phyloP scores from a whole-genome alignment of 1,284 basidiomycete genomes.

The Boletus coffeatus region DNA sequence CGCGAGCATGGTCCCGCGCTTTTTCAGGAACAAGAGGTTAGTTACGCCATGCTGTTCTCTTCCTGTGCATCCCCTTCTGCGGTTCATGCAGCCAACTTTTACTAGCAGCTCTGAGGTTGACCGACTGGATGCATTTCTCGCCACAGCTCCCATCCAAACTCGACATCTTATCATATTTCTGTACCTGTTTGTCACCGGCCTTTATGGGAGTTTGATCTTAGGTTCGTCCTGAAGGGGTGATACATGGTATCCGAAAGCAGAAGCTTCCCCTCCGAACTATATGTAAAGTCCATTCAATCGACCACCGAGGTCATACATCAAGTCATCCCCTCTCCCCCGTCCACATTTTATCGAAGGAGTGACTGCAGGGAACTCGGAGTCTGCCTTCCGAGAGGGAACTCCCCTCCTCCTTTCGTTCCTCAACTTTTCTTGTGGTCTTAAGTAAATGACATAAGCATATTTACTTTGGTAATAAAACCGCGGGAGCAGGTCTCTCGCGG shows the following conservation, averaged over 20 bases:
- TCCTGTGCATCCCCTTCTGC: slow-evolving; percentile 7
- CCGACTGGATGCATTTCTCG: neutral
- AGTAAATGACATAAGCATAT: no score
- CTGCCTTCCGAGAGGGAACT: neutral
- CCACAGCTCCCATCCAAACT: neutral
- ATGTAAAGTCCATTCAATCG: slow-evolving; percentile 17
- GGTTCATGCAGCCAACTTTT: neutral
- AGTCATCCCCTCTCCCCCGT: neutral
- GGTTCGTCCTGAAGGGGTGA: slow-evolving; percentile 1
- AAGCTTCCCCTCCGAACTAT: neutral
- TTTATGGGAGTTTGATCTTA: neutral
- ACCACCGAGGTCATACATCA: neutral
- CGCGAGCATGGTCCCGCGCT: no score
- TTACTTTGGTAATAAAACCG: no score
- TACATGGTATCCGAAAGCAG: neutral
- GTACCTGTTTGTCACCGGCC: slow-evolving; percentile 3
- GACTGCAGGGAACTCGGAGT: no score
- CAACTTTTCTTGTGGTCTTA: neutral
- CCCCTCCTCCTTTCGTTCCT: neutral
- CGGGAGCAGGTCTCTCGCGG: no score
- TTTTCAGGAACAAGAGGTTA: neutral
- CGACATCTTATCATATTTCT: slow-evolving; percentile 10
- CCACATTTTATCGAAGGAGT: neutral
- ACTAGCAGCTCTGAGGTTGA: neutral
- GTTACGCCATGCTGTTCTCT: slow-evolving; percentile 12